phyloP scores from a whole-genome alignment of 441 rosid genomes.

The Erodium trifolium region DNA sequence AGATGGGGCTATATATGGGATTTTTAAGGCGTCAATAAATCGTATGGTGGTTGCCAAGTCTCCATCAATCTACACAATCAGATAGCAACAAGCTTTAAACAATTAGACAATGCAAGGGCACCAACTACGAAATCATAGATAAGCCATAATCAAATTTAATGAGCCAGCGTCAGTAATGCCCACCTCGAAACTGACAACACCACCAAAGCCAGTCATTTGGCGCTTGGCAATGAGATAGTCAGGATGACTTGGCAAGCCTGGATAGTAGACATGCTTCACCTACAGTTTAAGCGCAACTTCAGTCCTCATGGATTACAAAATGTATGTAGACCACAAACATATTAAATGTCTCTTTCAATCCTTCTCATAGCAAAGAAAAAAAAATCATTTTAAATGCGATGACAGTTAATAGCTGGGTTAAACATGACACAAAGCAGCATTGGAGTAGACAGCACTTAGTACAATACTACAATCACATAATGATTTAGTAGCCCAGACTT shows the following conservation, averaged over 20 bases:
- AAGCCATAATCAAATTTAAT: too few species aligned
- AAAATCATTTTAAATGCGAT: too few species aligned
- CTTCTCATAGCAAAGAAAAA: too few species aligned
- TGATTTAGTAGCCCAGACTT: too few species aligned
- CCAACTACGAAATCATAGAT: not conserved
- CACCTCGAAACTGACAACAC: conserved; percentile 98
- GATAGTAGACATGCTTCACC: conserved; percentile 87
- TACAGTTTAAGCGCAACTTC: conserved; percentile 20
- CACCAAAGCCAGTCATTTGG: conserved; percentile 98
- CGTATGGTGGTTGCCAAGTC: conserved; percentile 55
- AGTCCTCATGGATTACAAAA: too few species aligned
- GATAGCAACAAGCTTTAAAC: conserved; percentile 13
- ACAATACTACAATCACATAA: too few species aligned
- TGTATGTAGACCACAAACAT: too few species aligned
- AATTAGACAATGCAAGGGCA: not conserved
- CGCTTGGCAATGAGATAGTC: conserved; percentile 78
- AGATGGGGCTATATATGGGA: conserved; percentile 95
- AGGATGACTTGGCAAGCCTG: conserved; percentile 85
- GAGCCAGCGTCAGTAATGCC: too few species aligned
- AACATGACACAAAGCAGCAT: too few species aligned
- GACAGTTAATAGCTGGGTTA: too few species aligned
- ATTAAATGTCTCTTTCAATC: too few species aligned
- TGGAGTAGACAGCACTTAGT: too few species aligned
- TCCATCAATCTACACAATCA: conserved; percentile 56
- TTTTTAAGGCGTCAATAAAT: conserved; percentile 78